phyloP scores from a whole-genome alignment of 345 rosid genomes.

The Mallotus nudiflorus region DNA sequence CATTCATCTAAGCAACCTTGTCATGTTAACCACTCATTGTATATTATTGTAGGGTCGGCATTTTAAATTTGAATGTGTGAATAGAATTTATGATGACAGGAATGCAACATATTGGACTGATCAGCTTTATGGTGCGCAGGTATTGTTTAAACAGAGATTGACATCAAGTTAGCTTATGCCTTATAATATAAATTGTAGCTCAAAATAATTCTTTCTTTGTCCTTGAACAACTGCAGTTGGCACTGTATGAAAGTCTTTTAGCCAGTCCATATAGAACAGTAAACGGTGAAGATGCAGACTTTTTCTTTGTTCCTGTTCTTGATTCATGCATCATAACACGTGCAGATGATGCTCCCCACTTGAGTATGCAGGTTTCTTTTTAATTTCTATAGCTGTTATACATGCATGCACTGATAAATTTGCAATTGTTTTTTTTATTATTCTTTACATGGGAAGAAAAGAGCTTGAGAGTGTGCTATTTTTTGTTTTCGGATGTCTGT shows the following conservation, averaged over 20 bases:
- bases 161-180: constrained; percentile 10
- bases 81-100: constrained; percentile 74
- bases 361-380: constrained; percentile 65
- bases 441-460: not conserved
- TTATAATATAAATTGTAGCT: constrained; percentile 13
- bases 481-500: not conserved
- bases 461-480: not conserved
- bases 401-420: not conserved
- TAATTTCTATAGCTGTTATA: not conserved
- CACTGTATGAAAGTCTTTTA: constrained; percentile 85
- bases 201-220: not conserved
- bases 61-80: constrained; percentile 82
- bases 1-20: constrained; percentile 11
- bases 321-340: constrained; percentile 94
- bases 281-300: constrained; percentile 95
- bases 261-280: constrained; percentile 80
- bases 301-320: constrained; percentile 96
- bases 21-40: constrained; percentile 26
- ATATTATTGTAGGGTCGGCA: constrained; percentile 77
- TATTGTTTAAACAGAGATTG: constrained; percentile 28
- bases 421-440: not conserved
- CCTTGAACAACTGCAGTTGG: constrained; percentile 56
- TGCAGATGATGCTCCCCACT: constrained; percentile 91
- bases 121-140: constrained; percentile 92
- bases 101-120: constrained; percentile 92